Evolutionary conservation across 441 rosid species (phyloP).

Genomic region (Capsella rubella): DNA sequence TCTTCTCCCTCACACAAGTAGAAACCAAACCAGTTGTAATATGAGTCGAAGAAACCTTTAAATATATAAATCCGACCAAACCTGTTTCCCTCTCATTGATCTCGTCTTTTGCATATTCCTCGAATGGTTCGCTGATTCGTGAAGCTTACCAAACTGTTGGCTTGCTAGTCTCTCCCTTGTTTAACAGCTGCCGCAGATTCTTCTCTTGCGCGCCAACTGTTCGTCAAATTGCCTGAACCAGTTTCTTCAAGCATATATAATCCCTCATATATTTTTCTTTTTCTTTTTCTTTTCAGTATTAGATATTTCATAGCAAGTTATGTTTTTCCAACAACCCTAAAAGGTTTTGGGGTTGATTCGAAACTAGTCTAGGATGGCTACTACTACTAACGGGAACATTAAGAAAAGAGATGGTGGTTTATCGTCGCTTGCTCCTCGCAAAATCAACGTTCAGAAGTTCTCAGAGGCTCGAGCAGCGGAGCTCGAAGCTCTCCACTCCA

Average conservation of each 20-base stretch:
- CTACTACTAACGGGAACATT: conserved; percentile 22
- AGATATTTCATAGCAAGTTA: background rate
- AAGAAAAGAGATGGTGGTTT: conserved; percentile 37
- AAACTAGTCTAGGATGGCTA: conserved; percentile 25
- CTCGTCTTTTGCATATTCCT: background rate
- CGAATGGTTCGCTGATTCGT: background rate
- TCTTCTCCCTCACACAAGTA: background rate
- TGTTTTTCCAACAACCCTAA: background rate
- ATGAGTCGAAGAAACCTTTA: background rate
- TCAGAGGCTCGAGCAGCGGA: conserved; percentile 75
- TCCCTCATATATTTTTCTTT: background rate
- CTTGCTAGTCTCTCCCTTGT: background rate
- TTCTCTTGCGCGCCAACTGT: conserved; percentile 34
- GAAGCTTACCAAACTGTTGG: background rate
- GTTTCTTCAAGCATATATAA: background rate
- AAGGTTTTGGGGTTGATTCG: conserved; percentile 10
- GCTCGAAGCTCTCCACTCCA: conserved; percentile 71
- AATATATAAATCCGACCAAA: background rate
- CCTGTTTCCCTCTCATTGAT: background rate
- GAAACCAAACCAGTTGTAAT: background rate
- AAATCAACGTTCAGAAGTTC: conserved; percentile 68
- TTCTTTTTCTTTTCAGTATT: background rate
- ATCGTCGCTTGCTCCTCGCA: conserved; percentile 56
- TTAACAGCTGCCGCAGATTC: background rate
- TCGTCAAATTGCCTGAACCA: conserved; percentile 40